phyloP scores from a whole-genome alignment of 2,329 filamentous ascomycete species.

The Aspergillus pseudoviridinutans region DNA sequence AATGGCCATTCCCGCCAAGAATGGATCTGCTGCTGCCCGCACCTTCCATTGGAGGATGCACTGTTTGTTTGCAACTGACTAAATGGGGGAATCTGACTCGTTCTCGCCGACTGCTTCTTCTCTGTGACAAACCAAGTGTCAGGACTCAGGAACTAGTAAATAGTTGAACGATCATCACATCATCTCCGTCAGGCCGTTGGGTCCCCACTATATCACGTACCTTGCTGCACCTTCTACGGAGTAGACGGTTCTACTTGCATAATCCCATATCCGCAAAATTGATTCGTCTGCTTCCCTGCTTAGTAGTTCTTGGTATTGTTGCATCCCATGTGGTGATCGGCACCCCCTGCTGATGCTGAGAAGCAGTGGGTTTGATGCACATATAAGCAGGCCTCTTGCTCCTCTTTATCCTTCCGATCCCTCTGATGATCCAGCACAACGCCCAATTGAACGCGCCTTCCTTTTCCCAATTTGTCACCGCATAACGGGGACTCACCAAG shows the following conservation, averaged over 20 bases:
- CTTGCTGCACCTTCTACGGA: neutral
- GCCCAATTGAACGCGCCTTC: neutral
- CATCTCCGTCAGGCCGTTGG: neutral
- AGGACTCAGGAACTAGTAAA: neutral
- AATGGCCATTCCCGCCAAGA: constrained; percentile 6
- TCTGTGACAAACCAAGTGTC: neutral
- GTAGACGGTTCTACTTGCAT: neutral
- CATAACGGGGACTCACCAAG: neutral
- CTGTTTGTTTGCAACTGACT: neutral
- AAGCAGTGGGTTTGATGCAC: neutral
- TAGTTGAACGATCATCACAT: neutral
- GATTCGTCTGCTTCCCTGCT: neutral
- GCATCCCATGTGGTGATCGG: neutral
- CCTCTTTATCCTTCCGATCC: neutral
- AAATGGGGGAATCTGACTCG: neutral
- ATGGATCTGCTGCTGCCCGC: constrained; percentile 7
- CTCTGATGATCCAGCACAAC: neutral
- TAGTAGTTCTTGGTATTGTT: neutral
- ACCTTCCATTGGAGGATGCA: neutral
- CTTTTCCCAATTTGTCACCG: neutral
- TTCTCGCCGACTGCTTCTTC: neutral
- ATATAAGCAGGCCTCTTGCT: neutral
- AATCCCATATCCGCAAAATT: neutral
- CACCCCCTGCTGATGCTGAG: neutral
- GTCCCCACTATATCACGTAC: neutral